phyloP scores from a whole-genome alignment of 805 yeast species.

The Wickerhamomyces ciferrii region DNA sequence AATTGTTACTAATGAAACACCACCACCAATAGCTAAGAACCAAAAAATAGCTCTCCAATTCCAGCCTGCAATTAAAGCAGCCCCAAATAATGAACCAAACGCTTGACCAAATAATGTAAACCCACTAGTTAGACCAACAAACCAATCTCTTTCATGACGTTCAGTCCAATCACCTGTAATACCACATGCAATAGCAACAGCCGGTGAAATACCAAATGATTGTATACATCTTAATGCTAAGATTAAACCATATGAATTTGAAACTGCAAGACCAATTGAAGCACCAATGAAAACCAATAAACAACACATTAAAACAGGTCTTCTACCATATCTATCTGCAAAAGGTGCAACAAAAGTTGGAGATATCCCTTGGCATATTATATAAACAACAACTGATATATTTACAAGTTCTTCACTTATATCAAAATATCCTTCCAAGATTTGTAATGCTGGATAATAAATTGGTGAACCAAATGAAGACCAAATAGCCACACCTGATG shows the following conservation, averaged over 20 bases:
- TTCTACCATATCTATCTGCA: constrained; percentile 68
- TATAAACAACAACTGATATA: constrained; percentile 70
- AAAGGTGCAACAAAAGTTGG: constrained; percentile 67
- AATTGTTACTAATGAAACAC: constrained; percentile 31
- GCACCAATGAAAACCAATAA: constrained; percentile 52
- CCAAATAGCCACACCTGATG: constrained; percentile 49
- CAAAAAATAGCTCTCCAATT: constrained; percentile 80
- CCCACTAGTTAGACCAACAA: constrained; percentile 62
- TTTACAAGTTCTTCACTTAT: constrained; percentile 56
- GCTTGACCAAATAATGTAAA: constrained; percentile 69
- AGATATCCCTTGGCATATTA: constrained; percentile 68
- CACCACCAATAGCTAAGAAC: constrained; percentile 66
- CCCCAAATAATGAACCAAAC: constrained; percentile 69
- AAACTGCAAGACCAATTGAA: constrained; percentile 60
- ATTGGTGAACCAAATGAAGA: constrained; percentile 74
- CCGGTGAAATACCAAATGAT: constrained; percentile 73
- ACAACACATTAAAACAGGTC: constrained; percentile 59
- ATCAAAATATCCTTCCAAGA: constrained; percentile 47
- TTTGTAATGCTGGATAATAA: constrained; percentile 71
- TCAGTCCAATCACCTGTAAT: constrained; percentile 71
- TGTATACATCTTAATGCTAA: constrained; percentile 68
- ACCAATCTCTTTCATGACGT: constrained; percentile 61
- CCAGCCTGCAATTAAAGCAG: constrained; percentile 34
- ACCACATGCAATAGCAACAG: constrained; percentile 66
- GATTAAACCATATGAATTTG: constrained; percentile 54